Conservation (phyloP, 1,284 basidiomycete species). For the Heliocybe sulcata region DNA sequence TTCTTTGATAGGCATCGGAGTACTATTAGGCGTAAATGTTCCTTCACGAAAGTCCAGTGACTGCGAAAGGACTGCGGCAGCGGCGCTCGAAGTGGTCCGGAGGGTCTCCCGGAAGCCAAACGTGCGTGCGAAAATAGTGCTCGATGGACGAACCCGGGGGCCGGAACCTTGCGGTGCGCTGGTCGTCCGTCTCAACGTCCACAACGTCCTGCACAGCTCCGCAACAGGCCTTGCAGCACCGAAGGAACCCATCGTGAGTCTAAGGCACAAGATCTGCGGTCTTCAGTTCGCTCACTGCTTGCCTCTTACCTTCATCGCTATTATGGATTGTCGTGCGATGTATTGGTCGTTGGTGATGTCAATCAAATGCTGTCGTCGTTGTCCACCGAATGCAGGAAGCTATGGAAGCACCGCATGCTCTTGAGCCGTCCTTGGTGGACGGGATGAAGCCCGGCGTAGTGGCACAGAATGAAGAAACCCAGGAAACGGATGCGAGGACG, state of each 20-base stretch:
- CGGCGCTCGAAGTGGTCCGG: too few relatives aligned
- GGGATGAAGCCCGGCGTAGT: background rate
- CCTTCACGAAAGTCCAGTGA: too few relatives aligned
- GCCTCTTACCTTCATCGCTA: background rate
- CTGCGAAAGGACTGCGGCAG: too few relatives aligned
- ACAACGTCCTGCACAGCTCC: slow-evolving; percentile 2
- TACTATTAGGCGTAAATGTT: too few relatives aligned
- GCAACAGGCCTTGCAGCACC: slow-evolving; percentile 1
- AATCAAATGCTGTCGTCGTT: background rate
- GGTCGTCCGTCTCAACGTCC: slow-evolving; percentile 2
- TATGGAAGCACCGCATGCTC: background rate
- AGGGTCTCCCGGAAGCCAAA: too few relatives aligned
- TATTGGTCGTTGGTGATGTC: background rate
- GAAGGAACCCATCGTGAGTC: slow-evolving; percentile 1
- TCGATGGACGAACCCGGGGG: too few relatives aligned
- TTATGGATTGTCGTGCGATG: background rate
- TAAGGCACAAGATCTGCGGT: background rate
- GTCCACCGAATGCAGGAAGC: background rate
- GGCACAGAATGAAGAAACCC: background rate
- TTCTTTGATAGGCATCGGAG: too few relatives aligned
- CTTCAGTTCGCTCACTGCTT: background rate
- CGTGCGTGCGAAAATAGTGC: too few relatives aligned
- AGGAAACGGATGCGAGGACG: background rate
- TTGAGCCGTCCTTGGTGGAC: background rate
- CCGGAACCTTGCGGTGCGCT: background rate